A percentile compares a stretch with the other conserved stretches of the same genome.
Evolutionary conservation across 1,284 basidiomycete genomes (phyloP).

Genomic region (Naganishia cerealis): DNA sequence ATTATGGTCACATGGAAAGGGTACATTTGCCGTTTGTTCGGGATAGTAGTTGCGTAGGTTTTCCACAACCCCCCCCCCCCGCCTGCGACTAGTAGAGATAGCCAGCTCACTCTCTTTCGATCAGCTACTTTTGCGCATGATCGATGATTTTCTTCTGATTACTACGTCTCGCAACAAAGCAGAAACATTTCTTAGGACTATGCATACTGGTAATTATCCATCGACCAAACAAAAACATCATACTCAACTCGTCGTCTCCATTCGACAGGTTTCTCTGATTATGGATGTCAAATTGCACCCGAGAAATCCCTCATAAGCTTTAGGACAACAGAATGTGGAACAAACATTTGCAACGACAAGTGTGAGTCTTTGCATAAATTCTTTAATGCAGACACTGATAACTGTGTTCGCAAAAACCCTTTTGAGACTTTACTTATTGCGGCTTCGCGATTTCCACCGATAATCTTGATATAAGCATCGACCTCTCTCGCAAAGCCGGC

Average conservation of each 20-base stretch:
- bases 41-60: conserved; percentile 64
- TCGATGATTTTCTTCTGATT: conserved; percentile 92
- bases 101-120: conserved; percentile 5
- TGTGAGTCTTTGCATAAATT: conserved; percentile 38
- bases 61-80: neutral
- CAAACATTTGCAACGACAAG: neutral
- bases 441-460: conserved; percentile 74
- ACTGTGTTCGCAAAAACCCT: conserved; percentile 37
- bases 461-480: conserved; percentile 71
- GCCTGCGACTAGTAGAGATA: neutral
- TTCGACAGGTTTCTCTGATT: conserved; percentile 74
- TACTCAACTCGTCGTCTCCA: neutral
- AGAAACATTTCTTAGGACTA: conserved; percentile 68
- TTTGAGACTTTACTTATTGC: conserved; percentile 85
- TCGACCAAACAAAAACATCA: neutral
- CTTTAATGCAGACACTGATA: conserved; percentile 39
- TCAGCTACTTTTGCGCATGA: conserved; percentile 76
- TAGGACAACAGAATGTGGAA: conserved; percentile 49
- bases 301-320: conserved; percentile 90
- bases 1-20: conserved; percentile 86
- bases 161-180: conserved; percentile 70
- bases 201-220: conserved; percentile 67
- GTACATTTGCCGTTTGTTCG: conserved; percentile 63
- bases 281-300: conserved; percentile 83
- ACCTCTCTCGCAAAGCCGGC: conserved; percentile 67